Percentiles rank a stretch among this genome's conserved stretches.
Evolutionary conservation across 163 green algal genomes (phyloP).

Genomic region (Volvox carteri): DNA sequence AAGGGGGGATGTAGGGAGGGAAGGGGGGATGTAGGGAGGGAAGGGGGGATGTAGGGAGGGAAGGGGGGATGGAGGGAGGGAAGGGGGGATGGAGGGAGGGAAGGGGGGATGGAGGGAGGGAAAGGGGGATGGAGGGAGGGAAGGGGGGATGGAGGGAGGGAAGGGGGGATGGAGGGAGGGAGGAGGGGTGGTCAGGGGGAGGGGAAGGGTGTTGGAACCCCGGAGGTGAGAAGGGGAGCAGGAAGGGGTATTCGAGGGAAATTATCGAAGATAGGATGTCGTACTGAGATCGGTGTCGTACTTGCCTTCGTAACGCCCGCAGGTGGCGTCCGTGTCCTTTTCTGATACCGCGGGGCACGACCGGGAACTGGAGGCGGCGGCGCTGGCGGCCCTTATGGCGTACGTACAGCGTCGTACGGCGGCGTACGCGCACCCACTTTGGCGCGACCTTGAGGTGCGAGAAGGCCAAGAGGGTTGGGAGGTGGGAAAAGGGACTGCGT

Average conservation of each 20-base stretch:
- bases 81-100: too few species aligned
- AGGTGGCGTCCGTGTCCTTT: slow-evolving; percentile 13
- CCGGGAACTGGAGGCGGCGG: slow-evolving; percentile 1
- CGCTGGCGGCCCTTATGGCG: slow-evolving; percentile 38
- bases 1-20: too few species aligned
- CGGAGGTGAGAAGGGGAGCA: not conserved
- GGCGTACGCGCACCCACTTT: slow-evolving; percentile 70
- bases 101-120: not conserved
- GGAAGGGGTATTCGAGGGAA: too few species aligned
- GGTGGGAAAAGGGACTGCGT: too few species aligned
- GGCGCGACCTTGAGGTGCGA: slow-evolving; percentile 62
- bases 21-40: too few species aligned
- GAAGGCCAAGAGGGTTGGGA: too few species aligned
- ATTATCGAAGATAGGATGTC: too few species aligned
- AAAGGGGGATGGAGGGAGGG: slow-evolving; percentile 7
- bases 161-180: not conserved
- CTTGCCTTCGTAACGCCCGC: not conserved
- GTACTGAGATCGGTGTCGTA: not conserved
- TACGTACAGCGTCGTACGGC: slow-evolving; percentile 28
- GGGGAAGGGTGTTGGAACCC: not conserved
- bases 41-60: too few species aligned
- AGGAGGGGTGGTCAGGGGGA: not conserved
- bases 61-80: not conserved
- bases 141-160: not conserved
- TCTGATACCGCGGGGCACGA: slow-evolving; percentile 57